Evolutionary conservation across 1,284 basidiomycete genomes (phyloP), one percentile per base, ranked within the genome.

Genomic region (Ceratobasidium sp.): DNA sequence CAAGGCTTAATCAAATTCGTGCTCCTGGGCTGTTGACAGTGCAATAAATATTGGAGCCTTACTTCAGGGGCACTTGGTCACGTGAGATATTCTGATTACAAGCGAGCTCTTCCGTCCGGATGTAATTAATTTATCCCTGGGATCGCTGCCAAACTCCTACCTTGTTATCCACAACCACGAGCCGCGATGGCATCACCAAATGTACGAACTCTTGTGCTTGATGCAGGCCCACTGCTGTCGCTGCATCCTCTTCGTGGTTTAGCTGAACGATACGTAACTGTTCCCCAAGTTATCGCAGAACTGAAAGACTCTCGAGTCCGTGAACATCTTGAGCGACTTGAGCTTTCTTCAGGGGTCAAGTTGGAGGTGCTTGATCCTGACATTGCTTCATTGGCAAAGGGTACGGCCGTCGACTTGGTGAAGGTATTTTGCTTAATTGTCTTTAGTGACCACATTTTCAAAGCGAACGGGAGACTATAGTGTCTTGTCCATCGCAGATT

Each of bases 381-480:
- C 80, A 84, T 90, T 63, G 85, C 88, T 2, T 90, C 93, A 41
- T 82, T 98, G 76, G 84, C 91, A 11, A 88, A 92, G 83, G 93
- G 95, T 95, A 77, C 56, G 88, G 82, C 34, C 13, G 39, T 27
- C 41, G 64, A 31, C 29, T 62, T 39, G 41, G 16, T 56, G 49
- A 37, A 71, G 37, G 62, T 19, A 48, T 53, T 9, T 51, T 56
- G 53, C 53, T 74, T 71, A 51, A 19, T 68, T 27, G 19, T 46
- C 29, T 53, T 53, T 78, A 94, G 98, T 97, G 9, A 93, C 93
- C 65, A 91, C 92, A 76, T 93, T 92, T 83, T 94, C 98, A 2
- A 96, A 95, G 85, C 94, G 95, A 85, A 98, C 97, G 0, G 98
- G 98, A 83, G 98, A 99, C 83, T 97, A 95, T 81, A 87, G 94